Evolutionary conservation across 169 alveolate species (phyloP), one percentile per base, ranked within the genome.

Genomic region (Plasmodium coatneyi): DNA sequence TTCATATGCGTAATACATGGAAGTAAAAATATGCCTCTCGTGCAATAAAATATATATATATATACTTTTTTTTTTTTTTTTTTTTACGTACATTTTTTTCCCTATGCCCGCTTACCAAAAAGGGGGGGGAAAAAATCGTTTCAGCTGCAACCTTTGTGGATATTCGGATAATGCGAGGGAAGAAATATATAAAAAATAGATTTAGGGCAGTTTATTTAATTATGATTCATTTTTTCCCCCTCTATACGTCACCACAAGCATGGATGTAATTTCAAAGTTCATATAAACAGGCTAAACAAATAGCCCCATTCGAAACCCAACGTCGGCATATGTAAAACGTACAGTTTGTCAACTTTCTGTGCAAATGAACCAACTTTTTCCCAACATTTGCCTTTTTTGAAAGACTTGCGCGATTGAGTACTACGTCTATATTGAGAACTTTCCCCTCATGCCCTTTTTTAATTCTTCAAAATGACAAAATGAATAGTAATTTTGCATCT

Each of bases 361-460:
- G 76, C 76, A 66, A 66, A 32, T 66, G 76, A 25, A 66, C 76
- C 76, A 66, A 66, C 76, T 22, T 66, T 22, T 66, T 66, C 30
- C 41, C 39, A 5, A 28, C 36, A 49, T 14, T 49, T 49, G 30
- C 30, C 76, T 25, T 66, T 25, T 66, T 22, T 2, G 76, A 66
- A 66, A 9, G 14, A 16, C 60, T 49, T 49, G 7, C 32, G 30
- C 36, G 39, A 66, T 6, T 66, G 36, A 66, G 22, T 66, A 66
- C 76, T 41, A 66, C 39, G 19, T 66, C 41, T 66, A 66, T 28
- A 25, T 66, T 66, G 1, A 0, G 34, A 66, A 28, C 41, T 9
- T 9, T 6, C 36, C 36, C 76, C 2, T 66, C 32, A 66, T 28
- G 5, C 30, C 41, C 76, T 66, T 66, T 28, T 19, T 66, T 25